These are phyloP conservation scores for Hemileccinum rubropunctum DNA, from an alignment of 768 basidiomycete species.

Conservation along the genomic window DNA sequence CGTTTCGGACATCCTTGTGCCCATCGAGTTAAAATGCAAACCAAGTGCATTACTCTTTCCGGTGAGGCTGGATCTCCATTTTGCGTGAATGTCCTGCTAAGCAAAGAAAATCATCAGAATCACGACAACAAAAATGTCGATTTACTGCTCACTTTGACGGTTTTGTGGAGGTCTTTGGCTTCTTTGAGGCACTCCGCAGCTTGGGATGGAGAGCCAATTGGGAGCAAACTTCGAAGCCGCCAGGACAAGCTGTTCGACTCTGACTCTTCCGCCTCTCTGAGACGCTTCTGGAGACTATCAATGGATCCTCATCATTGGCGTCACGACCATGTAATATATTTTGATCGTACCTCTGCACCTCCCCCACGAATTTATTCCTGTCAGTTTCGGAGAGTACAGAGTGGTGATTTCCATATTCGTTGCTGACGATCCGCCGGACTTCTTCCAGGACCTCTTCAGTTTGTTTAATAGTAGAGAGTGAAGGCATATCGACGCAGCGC, in stretches of 20 bases:
- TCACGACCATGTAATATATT: background rate
- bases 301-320: background rate
- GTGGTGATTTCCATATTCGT: background rate
- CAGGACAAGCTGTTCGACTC: background rate
- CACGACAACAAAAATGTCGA: background rate
- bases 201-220: slow-evolving; percentile 2
- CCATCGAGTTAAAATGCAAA: background rate
- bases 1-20: background rate
- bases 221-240: background rate
- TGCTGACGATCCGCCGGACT: background rate
- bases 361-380: background rate
- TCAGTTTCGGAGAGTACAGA: slow-evolving; percentile 6
- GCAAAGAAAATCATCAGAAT: background rate
- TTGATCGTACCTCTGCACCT: slow-evolving; percentile 4
- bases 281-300: slow-evolving; percentile 1
- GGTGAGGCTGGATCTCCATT: background rate
- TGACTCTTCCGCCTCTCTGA: background rate
- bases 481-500: slow-evolving; percentile 2
- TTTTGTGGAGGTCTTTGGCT: slow-evolving; percentile 1
- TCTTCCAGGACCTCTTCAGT: background rate
- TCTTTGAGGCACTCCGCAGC: background rate
- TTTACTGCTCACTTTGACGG: slow-evolving; percentile 1
- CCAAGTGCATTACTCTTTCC: background rate
- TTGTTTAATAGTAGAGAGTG: background rate
- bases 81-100: slow-evolving; percentile 3